Evolutionary conservation across 352 stramenopile species (phyloP), one percentile per base, ranked within the genome.

Genomic region (Salisapilia sapeloensis): DNA sequence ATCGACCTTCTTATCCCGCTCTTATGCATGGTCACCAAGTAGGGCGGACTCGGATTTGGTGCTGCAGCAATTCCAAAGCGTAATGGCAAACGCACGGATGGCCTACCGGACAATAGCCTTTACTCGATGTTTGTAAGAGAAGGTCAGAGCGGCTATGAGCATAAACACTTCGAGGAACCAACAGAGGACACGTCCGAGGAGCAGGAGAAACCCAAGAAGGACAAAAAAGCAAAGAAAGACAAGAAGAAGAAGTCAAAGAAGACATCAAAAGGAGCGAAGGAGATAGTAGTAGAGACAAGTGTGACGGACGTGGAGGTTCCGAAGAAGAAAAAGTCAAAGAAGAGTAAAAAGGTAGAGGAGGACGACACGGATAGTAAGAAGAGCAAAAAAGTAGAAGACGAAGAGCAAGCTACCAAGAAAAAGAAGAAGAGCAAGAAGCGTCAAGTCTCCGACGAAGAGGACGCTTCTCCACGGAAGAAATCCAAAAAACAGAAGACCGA

Each of bases 51-150:
- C 11, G 72, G 72, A 11, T 82, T 81, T 35, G 62, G 60, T 14
- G 60, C 61, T 4, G 55, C 50, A 11, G 67, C 58, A 18, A 51
- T 53, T 26, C 41, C 42, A 19, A 49, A 54, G 25, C 76, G 75
- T 39, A 53, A 58, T 19, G 56, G 30, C 20, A 76, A 82, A 44
- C 69, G 69, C 32, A 59, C 62, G 17, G 72, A 85, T 33, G 72
- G 72, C 11, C 45, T 89, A 18, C 72, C 72, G 6, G 60, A 83
- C 25, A 89, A 89, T 25, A 69, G 71, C 18, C 48, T 89, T 10
- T 89, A 89, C 42, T 63, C 63, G 20, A 89, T 84, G 72, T 89
- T 89, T 32, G 72, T 89, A 40, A 65, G 72, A 14, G 56, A 83
- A 38, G 72, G 72, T 29, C 58, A 89, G 22, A 53, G 72, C 15